Evolutionary conservation across 768 basidiomycete species (phyloP).

Genomic region (Strobilomyces confusus): DNA sequence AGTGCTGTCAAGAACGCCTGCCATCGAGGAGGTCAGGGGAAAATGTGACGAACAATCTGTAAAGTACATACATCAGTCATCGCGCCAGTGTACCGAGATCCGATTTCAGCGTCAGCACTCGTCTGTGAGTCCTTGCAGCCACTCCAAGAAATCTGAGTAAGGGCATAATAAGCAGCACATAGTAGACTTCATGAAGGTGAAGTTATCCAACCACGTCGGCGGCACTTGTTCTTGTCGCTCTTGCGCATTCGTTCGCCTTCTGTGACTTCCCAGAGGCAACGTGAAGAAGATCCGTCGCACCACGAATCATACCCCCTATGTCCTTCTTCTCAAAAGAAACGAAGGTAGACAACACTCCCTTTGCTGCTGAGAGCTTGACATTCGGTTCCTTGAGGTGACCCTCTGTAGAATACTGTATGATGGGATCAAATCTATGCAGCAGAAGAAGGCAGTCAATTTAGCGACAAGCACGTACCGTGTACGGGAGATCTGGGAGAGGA

Average conservation of each 20-base stretch:
- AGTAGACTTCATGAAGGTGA: not conserved
- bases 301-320: slow-evolving; percentile 70
- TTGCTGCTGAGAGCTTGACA: slow-evolving; percentile 79
- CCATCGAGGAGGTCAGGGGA: not conserved
- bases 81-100: slow-evolving; percentile 66
- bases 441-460: not conserved
- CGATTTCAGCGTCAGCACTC: slow-evolving; percentile 72
- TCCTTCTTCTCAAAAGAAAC: slow-evolving; percentile 76
- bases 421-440: not conserved
- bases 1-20: slow-evolving; percentile 59
- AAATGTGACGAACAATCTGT: not conserved
- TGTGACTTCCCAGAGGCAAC: slow-evolving; percentile 61
- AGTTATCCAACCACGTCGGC: slow-evolving; percentile 74
- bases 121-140: slow-evolving; percentile 80
- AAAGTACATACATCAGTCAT: slow-evolving; percentile 65
- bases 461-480: slow-evolving; percentile 43
- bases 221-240: slow-evolving; percentile 64
- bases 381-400: slow-evolving; percentile 96
- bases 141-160: slow-evolving; percentile 71
- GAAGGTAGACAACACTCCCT: slow-evolving; percentile 77
- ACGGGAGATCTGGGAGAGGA: slow-evolving; percentile 53
- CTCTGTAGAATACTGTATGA: slow-evolving; percentile 80
- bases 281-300: slow-evolving; percentile 72
- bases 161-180: not conserved
- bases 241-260: slow-evolving; percentile 60